Conservation (phyloP, 805 yeast species). For the Candida ortonii region DNA sequence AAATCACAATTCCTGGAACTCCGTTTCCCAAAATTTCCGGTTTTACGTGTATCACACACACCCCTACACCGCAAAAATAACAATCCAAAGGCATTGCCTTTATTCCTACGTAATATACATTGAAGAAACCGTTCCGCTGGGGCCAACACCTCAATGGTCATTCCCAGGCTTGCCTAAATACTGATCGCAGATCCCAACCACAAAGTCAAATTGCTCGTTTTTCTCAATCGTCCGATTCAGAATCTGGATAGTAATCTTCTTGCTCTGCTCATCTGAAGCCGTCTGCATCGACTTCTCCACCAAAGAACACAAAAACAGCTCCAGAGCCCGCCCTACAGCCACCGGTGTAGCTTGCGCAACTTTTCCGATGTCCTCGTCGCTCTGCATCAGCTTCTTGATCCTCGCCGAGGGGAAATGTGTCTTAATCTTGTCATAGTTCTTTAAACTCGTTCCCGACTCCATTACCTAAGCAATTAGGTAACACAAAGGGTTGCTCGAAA, state of each 20-base stretch:
- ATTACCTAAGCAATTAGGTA: slow-evolving; percentile 8
- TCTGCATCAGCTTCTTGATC: slow-evolving; percentile 93
- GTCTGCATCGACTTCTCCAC: slow-evolving; percentile 80
- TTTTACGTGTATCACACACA: too few relatives aligned
- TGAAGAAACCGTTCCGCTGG: too few relatives aligned
- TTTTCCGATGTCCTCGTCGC: slow-evolving; percentile 97
- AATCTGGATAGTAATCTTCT: slow-evolving; percentile 79
- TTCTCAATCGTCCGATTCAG: slow-evolving; percentile 77
- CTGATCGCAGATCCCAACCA: slow-evolving; percentile 59
- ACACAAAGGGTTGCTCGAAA: too few relatives aligned
- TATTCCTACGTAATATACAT: too few relatives aligned
- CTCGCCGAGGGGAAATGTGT: slow-evolving; percentile 92
- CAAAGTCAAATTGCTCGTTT: slow-evolving; percentile 90
- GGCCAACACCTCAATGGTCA: slow-evolving; percentile 1
- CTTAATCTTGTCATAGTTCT: slow-evolving; percentile 51
- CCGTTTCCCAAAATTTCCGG: too few relatives aligned
- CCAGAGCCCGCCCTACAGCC: slow-evolving; percentile 94
- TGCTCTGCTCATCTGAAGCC: slow-evolving; percentile 71
- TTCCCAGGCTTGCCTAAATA: slow-evolving; percentile 14
- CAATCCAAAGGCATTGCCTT: too few relatives aligned
- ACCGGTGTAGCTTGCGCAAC: slow-evolving; percentile 99
- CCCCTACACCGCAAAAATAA: too few relatives aligned
- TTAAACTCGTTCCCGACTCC: slow-evolving; percentile 20
- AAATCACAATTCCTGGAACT: too few relatives aligned
- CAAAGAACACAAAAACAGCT: slow-evolving; percentile 83